Conservation (phyloP, 495 filamentous ascomycete genomes). For the Penicillium samsonianum region DNA sequence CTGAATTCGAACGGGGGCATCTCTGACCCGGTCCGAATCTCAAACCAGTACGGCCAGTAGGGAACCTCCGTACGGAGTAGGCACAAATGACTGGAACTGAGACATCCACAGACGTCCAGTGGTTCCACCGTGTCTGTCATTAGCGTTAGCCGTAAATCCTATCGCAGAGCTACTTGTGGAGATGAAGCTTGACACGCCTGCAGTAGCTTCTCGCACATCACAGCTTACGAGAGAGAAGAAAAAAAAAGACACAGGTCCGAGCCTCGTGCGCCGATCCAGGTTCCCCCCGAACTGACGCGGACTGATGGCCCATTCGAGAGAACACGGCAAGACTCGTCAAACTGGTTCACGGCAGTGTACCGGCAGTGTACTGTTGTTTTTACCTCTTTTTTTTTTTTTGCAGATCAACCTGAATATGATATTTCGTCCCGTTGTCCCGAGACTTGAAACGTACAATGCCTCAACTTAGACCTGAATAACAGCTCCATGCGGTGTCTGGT, state of each 20-base stretch:
- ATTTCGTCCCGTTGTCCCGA: conserved; percentile 7
- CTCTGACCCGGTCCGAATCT: conserved; percentile 26
- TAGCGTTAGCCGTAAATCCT: background rate
- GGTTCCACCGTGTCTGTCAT: conserved; percentile 1
- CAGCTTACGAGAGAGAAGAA: background rate
- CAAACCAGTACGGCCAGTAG: conserved; percentile 2
- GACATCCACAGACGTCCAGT: background rate
- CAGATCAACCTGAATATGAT: background rate
- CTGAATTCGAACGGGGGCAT: conserved; percentile 13
- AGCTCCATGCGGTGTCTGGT: background rate
- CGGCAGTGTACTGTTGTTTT: too few species aligned
- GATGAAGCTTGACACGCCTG: conserved; percentile 12
- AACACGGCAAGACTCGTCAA: background rate
- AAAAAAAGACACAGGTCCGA: background rate
- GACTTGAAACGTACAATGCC: background rate
- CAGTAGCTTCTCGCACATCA: conserved; percentile 4
- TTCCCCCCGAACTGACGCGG: conserved; percentile 14
- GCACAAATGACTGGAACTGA: conserved; percentile 9
- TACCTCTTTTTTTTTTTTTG: too few species aligned
- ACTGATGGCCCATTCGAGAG: conserved; percentile 10
- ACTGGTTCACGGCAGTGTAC: background rate
- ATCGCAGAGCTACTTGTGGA: conserved; percentile 9
- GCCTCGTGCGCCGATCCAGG: conserved; percentile 11
- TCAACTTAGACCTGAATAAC: background rate
- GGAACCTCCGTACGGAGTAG: background rate